Evolutionary conservation across 2,329 filamentous ascomycete genomes (phyloP), one percentile per base, ranked within the genome.

Genomic region (Zymoseptoria passerinii): DNA sequence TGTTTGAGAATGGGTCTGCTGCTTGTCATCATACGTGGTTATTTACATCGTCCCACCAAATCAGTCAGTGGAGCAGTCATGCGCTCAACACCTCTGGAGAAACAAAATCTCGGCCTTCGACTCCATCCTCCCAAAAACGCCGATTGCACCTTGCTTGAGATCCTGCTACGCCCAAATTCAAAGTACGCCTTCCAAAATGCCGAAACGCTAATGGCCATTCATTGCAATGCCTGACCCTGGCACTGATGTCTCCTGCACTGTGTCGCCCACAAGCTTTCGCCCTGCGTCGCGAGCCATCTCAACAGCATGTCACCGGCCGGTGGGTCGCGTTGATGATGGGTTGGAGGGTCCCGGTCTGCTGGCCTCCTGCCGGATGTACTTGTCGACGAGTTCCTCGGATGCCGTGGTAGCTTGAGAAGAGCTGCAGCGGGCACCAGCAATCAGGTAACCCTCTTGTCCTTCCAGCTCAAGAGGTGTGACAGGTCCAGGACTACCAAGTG

Each of bases 381-480:
- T 75, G 63, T 80, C 78, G 54, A 79, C 75, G 48, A 79, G 67
- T 28, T 79, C 77, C 28, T 70, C 67, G 28, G 67, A 61, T 29
- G 65, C 61, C 4, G 62, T 61, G n/a, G 58, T 50, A 10, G 52
- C 56, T 20, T 61, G 54, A 8, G 62, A 58, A 6, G 54, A 59
- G 4, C 65, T 56, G 19, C 68, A 64, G 28, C 70, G 67, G 8
- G 73, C 70, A 6, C 77, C 77, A 20, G 76, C 76, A n/a, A 75
- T 70, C 28, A 81, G 70, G 61, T 80, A 80, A 55, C 64, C 75
- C 13, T 71, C 70, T 16, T 70, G 64, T 1, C 70, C 71, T 65
- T 79, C 79, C 29, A 81, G 73, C 62, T 77, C 76, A 52, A 81
- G 67, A n/a, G 79, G 79, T 23, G 79, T 81, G 48, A 81, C 78